phyloP scores from a whole-genome alignment of 345 rosid species.

The Rhizophora apiculata region DNA sequence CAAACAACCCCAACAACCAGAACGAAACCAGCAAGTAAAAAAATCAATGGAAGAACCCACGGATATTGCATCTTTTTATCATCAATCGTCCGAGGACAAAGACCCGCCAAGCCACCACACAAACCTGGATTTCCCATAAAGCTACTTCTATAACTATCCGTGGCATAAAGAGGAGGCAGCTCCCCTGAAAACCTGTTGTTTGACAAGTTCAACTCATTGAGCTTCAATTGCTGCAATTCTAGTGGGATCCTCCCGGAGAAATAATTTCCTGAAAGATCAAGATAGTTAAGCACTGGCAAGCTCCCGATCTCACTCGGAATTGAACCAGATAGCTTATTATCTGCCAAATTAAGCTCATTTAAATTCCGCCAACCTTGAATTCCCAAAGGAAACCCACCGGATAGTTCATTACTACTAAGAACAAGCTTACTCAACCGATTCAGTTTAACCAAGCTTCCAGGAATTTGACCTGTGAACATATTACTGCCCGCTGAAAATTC shows the following conservation, averaged over 20 bases:
- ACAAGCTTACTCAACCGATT: constrained; percentile 55
- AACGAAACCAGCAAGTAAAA: constrained; percentile 49
- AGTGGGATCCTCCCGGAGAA: constrained; percentile 67
- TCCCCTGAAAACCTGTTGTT: constrained; percentile 62
- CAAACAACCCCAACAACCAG: constrained; percentile 56
- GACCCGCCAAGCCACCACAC: constrained; percentile 57
- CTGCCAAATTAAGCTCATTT: constrained; percentile 72
- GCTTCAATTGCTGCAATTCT: constrained; percentile 71
- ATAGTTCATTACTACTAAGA: constrained; percentile 55
- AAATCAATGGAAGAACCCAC: constrained; percentile 65
- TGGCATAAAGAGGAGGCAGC: constrained; percentile 62
- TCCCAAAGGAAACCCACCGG: constrained; percentile 63
- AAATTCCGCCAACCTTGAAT: constrained; percentile 51
- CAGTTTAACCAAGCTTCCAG: constrained; percentile 50
- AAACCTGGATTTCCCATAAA: constrained; percentile 76
- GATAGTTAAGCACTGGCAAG: constrained; percentile 76
- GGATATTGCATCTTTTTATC: constrained; percentile 34
- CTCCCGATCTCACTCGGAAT: constrained; percentile 64
- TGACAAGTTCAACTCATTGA: constrained; percentile 72
- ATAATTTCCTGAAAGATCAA: constrained; percentile 70
- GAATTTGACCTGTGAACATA: constrained; percentile 48
- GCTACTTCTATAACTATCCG: constrained; percentile 44
- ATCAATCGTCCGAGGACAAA: constrained; percentile 40
- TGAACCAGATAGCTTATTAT: constrained; percentile 57
- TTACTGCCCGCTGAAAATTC: constrained; percentile 55